These are phyloP conservation scores for Colletotrichum cordylinicola DNA, from an alignment of 2,329 filamentous ascomycete genomes.

Conservation along the genomic window DNA sequence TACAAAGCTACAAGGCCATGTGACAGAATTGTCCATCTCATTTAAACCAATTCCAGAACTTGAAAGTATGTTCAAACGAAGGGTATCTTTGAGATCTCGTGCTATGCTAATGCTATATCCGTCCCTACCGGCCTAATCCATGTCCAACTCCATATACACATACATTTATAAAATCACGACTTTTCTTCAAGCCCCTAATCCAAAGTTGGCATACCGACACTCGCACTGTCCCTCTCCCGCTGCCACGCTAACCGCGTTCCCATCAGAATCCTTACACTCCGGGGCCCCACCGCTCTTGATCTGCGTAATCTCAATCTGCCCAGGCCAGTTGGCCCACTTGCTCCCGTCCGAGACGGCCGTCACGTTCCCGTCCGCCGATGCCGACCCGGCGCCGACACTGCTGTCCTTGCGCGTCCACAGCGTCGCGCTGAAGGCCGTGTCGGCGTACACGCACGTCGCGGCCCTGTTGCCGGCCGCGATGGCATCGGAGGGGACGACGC, in stretches of 20 bases:
- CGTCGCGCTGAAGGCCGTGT: conserved; percentile 59
- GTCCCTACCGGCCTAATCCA: neutral
- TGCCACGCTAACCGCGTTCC: conserved; percentile 42
- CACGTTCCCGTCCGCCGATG: conserved; percentile 15
- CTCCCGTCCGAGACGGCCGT: conserved; percentile 23
- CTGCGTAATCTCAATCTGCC: conserved; percentile 61
- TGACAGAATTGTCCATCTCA: neutral
- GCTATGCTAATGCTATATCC: neutral
- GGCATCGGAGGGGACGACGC: conserved; percentile 52
- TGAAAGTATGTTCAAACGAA: neutral
- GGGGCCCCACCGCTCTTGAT: conserved; percentile 55
- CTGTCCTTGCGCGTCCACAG: conserved; percentile 60
- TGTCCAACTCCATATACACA: neutral
- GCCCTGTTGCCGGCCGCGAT: conserved; percentile 48
- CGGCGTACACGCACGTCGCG: conserved; percentile 63
- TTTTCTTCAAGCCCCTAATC: neutral
- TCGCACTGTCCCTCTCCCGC: conserved; percentile 39
- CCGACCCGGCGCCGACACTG: neutral
- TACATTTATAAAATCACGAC: neutral
- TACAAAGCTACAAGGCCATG: neutral
- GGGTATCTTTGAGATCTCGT: neutral
- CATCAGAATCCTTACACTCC: conserved; percentile 52
- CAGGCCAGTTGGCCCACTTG: conserved; percentile 58
- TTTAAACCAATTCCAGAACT: neutral
- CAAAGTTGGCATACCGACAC: conserved; percentile 44